Percentiles rank a stretch among this genome's conserved stretches.
These are phyloP conservation scores for Curvularia eragrostidis DNA, from an alignment of 2,329 filamentous ascomycete species.

Conservation along the genomic window DNA sequence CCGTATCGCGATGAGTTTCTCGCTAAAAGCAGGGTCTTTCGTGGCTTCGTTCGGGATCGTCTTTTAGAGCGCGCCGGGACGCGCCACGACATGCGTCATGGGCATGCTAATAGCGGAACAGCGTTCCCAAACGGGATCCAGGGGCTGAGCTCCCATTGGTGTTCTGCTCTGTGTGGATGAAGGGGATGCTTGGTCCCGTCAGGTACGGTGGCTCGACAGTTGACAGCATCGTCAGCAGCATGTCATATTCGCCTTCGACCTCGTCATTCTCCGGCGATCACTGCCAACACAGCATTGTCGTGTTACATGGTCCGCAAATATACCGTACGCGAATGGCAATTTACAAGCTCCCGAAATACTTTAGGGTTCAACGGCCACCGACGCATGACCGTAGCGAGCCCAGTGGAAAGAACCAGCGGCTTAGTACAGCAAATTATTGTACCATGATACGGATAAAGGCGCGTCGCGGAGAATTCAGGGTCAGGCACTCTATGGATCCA, in stretches of 20 bases:
- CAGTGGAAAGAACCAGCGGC: not conserved
- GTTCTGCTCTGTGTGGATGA: constrained; percentile 28
- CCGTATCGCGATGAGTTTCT: not conserved
- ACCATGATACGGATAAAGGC: not conserved
- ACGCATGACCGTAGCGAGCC: not conserved
- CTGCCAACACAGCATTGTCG: not conserved
- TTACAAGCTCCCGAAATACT: not conserved
- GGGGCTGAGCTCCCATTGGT: constrained; percentile 25
- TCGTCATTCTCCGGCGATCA: not conserved
- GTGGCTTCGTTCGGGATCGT: not conserved
- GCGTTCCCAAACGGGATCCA: constrained; percentile 16
- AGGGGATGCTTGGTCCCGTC: constrained; percentile 3
- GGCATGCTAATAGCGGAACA: constrained; percentile 34
- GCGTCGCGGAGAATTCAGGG: not conserved
- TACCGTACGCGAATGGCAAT: not conserved
- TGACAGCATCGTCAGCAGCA: constrained; percentile 24
- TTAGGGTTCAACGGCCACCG: not conserved
- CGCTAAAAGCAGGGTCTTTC: constrained; percentile 1
- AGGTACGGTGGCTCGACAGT: constrained; percentile 16
- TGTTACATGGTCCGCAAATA: not conserved
- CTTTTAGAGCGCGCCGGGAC: constrained; percentile 9
- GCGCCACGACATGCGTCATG: constrained; percentile 30
- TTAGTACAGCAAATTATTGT: not conserved
- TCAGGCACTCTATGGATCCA: not conserved
- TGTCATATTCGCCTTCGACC: constrained; percentile 26